Base-by-base conservation (phyloP, 2,329 filamentous ascomycete species). In the Hirsutella thompsonii region DNA sequence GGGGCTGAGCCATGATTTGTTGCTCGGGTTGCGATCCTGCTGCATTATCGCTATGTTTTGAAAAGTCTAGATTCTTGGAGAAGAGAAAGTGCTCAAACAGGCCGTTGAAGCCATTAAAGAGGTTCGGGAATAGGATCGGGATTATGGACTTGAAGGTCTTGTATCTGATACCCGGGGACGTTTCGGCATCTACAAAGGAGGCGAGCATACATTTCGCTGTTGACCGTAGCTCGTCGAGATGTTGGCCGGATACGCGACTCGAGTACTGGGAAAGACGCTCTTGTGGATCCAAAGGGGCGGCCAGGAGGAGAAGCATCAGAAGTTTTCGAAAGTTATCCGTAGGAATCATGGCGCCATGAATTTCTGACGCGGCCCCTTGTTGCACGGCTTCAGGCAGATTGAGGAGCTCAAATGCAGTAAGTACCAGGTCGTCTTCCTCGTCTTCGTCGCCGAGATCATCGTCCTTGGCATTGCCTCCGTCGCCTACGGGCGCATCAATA, bases 71-170 rank as follows among this genome's bases (percentile, higher is more conserved):
- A 47, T 80, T 79, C 50, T 79, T 81, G 20, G 79, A 81, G 50
- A 86, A 88, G 20, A 87, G 68, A 49, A 88, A 86, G 53, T 81
- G 79, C 48, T 85, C 81, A 54, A 86, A 87, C 1, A 88, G 61
- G 1, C 77, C 69, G 46, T 74, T 76, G 46, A 87, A 71, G 0
- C 80, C 78, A 40, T 72, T 64, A 53, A 88, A 85, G 1, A 88
- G 59, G 50, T 76, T 77, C 1, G 81, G 81, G 40, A 81, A 68
- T 36, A 72, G 72, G 26, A 67, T 61, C 9, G 76, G 71, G 41
- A 83, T 63, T 26, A 81, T 68, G 5, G 63, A 61, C 53, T 72
- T 70, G 60, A 83, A 84, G 32, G 72, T 72, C 37, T 63, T 61
- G 49, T 76, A 81, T 44, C 68, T 75, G 49, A 85, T 72, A 4